Evolutionary conservation across 306 rosid genomes (phyloP), one percentile per base, ranked within the genome.

Genomic region (Arachis stenosperma): DNA sequence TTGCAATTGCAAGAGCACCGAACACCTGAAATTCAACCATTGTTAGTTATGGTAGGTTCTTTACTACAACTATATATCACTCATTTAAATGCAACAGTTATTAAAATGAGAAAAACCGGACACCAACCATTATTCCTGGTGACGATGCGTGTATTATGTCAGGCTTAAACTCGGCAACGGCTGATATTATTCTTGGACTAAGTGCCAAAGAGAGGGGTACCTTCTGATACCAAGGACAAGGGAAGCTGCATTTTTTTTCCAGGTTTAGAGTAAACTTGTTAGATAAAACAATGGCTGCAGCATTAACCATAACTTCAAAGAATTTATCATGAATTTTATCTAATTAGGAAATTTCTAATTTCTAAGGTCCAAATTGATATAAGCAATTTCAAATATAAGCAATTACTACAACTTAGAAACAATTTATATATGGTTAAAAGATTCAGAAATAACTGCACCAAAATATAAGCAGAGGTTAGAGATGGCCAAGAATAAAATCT

Each of bases 151-250:
- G 83, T 44, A 80, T 80, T 44, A 80, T 80, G 63, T 80, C 83
- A n/a, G 83, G 83, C 80, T 80, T 80, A 74, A 80, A 80, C 67
- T 80, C 62, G 2, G 83, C 79, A 46, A 80, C 83, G 0, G 83
- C 83, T 46, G 83, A 80, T 53, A 80, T 80, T 54, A 80, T 80
- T 74, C 83, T 80, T 74, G 83, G 83, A 62, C 83, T 80, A 69
- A 80, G 83, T 46, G 83, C 83, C 76, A 80, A 69, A 36, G 83
- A 80, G 50, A 80, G 76, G 41, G 80, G 80, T 22, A 80, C 83
- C 42, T 80, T 80, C 55, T 80, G 83, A 80, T 80, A 80, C 83
- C 83, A 80, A 14, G 83, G 83, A 67, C 56, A 73, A 9, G 83
- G 83, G 42, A 80, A 80, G 57, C 83, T 80, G 80, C 72, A 62